Evolutionary conservation across 192 early-diverging fungal genomes (phyloP).

Genomic region (Coemansia sp.): DNA sequence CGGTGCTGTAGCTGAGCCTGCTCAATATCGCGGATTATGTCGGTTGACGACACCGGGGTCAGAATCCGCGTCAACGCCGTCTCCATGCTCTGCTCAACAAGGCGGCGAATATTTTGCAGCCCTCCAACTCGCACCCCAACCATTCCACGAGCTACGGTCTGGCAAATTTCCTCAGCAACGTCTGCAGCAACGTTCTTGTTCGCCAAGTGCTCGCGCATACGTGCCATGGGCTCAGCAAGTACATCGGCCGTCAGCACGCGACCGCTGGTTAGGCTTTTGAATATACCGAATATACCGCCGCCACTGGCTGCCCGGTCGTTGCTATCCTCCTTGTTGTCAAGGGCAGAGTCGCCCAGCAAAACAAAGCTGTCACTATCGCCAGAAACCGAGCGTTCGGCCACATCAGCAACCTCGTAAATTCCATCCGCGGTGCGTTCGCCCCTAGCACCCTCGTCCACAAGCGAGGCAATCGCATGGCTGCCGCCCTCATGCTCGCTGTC

Average conservation of each 20-base stretch:
- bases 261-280: slow-evolving; percentile 72
- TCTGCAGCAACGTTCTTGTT: slow-evolving; percentile 93
- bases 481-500: slow-evolving; percentile 13
- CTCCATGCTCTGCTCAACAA: slow-evolving; percentile 83
- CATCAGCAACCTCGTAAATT: slow-evolving; percentile 77
- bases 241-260: slow-evolving; percentile 71
- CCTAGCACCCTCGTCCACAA: slow-evolving; percentile 64
- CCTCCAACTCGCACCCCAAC: slow-evolving; percentile 74
- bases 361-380: slow-evolving; percentile 57
- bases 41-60: slow-evolving; percentile 86
- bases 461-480: slow-evolving; percentile 19
- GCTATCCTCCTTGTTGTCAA: slow-evolving; percentile 57
- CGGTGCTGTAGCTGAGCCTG: slow-evolving; percentile 67
- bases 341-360: slow-evolving; percentile 60
- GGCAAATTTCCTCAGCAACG: slow-evolving; percentile 82
- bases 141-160: slow-evolving; percentile 71
- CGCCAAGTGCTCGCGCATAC: slow-evolving; percentile 91
- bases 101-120: slow-evolving; percentile 74
- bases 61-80: slow-evolving; percentile 82
- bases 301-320: slow-evolving; percentile 25
- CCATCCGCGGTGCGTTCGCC: slow-evolving; percentile 70
- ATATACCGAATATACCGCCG: slow-evolving; percentile 64
- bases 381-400: slow-evolving; percentile 58
- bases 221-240: slow-evolving; percentile 79
- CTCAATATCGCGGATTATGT: slow-evolving; percentile 88